Conservation (phyloP, 2,329 filamentous ascomycete genomes). For the Metarhizium humberi region DNA sequence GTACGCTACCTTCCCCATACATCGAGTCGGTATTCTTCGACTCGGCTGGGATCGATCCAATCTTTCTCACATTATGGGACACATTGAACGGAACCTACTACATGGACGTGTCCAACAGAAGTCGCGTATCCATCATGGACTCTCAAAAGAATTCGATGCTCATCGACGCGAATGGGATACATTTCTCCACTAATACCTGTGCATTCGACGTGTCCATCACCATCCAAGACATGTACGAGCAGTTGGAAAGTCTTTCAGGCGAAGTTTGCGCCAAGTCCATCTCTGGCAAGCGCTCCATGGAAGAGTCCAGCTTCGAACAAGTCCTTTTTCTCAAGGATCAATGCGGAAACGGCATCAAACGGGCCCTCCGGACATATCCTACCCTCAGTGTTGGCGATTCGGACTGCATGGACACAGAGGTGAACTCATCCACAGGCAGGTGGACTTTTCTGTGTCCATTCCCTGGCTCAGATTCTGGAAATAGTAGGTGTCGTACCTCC, state of each 20-base stretch:
- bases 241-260: conserved; percentile 21
- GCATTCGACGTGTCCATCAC: conserved; percentile 22
- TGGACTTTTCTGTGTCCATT: conserved; percentile 29
- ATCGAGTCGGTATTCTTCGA: conserved; percentile 27
- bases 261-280: conserved; percentile 19
- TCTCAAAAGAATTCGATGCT: conserved; percentile 20
- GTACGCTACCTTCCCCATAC: conserved; percentile 24
- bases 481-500: conserved; percentile 20
- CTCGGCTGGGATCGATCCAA: conserved; percentile 19
- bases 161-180: conserved; percentile 22
- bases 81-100: conserved; percentile 16
- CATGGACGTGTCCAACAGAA: conserved; percentile 25
- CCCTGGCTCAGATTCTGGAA: conserved; percentile 20
- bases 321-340: conserved; percentile 24
- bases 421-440: conserved; percentile 17
- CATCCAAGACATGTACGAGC: conserved; percentile 23
- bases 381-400: conserved; percentile 22
- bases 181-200: conserved; percentile 25
- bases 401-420: conserved; percentile 18
- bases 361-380: conserved; percentile 18
- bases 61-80: conserved; percentile 24
- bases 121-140: conserved; percentile 22
- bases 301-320: conserved; percentile 21
- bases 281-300: conserved; percentile 11
- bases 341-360: conserved; percentile 20